A percentile compares a stretch with the other conserved stretches of the same genome.
Evolutionary conservation across 768 basidiomycete genomes (phyloP).

Genomic region (Udeniomyces megalosporus): DNA sequence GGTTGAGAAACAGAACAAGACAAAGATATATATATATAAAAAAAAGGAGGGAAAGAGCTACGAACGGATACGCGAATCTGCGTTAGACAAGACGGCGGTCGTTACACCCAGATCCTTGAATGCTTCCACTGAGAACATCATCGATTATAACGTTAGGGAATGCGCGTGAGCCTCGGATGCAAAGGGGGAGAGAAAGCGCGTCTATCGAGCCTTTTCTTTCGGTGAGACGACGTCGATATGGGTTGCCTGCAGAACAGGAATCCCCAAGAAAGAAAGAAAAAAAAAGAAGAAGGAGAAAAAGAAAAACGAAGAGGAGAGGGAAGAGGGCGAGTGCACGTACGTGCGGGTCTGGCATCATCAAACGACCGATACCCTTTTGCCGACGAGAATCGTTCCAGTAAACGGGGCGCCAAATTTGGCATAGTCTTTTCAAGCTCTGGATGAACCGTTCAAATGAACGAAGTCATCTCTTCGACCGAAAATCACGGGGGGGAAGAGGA

Average conservation of each 20-base stretch:
- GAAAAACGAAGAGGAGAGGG: background rate
- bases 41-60: background rate
- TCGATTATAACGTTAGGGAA: too few relatives aligned
- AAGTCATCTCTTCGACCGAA: too few relatives aligned
- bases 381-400: constrained; percentile 1
- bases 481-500: background rate
- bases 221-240: too few relatives aligned
- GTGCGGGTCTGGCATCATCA: background rate
- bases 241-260: too few relatives aligned
- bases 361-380: constrained; percentile 6
- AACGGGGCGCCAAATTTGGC: background rate
- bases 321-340: background rate
- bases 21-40: too few relatives aligned
- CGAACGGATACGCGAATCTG: constrained; percentile 9
- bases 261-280: too few relatives aligned
- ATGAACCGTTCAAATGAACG: too few relatives aligned
- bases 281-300: background rate
- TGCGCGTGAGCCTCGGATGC: too few relatives aligned
- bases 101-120: background rate
- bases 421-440: background rate
- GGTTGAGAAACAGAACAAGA: too few relatives aligned
- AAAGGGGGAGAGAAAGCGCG: too few relatives aligned
- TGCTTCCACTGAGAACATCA: background rate
- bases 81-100: constrained; percentile 11
- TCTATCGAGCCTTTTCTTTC: too few relatives aligned